Percentiles rank a stretch among this genome's conserved stretches.
Conservation (phyloP, 768 basidiomycete genomes). For the Boletus pseudo-olivaceus region DNA sequence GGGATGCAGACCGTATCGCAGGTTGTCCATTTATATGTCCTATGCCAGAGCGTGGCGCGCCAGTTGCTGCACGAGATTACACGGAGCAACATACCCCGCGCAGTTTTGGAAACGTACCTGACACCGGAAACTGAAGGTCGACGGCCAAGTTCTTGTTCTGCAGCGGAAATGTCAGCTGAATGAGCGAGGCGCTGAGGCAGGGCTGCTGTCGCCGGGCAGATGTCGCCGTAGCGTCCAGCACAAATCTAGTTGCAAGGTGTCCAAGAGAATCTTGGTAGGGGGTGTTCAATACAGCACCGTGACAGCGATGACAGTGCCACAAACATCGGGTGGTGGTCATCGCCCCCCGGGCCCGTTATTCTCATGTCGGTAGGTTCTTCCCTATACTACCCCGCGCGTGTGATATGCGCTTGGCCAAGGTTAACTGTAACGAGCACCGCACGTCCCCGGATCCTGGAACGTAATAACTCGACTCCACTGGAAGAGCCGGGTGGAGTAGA, state of each 20-base stretch:
- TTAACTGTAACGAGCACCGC: too few relatives aligned
- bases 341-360: neutral
- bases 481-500: neutral
- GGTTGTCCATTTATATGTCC: slow-evolving; percentile 15
- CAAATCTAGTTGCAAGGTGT: neutral
- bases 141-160: neutral
- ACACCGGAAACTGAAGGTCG: neutral
- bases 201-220: neutral
- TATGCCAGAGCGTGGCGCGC: neutral
- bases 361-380: slow-evolving; percentile 1
- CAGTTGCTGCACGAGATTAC: neutral
- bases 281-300: too few relatives aligned
- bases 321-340: neutral
- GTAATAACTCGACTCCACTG: too few relatives aligned
- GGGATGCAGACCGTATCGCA: neutral
- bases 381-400: neutral
- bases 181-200: neutral
- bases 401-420: neutral
- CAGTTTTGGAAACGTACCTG: neutral
- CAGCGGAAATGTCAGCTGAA: slow-evolving; percentile 6
- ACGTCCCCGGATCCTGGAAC: neutral
- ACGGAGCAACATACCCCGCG: too few relatives aligned
- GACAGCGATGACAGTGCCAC: neutral
- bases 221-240: neutral
- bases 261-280: neutral